phyloP scores from a whole-genome alignment of 768 basidiomycete species.

The Suillus occidentalis region DNA sequence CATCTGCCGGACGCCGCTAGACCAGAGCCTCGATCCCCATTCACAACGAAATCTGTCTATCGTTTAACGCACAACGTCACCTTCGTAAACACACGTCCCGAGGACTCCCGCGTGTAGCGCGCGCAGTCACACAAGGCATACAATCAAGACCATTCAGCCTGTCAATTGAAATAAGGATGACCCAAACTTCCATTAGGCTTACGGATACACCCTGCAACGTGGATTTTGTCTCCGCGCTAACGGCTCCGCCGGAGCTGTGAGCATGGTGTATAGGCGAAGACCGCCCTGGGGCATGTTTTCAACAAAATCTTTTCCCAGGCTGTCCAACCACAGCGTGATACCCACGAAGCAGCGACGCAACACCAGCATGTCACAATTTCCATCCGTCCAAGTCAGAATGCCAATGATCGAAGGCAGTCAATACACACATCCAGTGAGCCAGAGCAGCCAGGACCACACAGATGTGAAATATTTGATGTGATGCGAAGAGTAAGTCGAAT shows the following conservation, averaged over 20 bases:
- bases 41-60: slow-evolving; percentile 7
- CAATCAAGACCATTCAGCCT: not conserved
- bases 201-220: slow-evolving; percentile 28
- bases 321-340: slow-evolving; percentile 12
- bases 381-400: slow-evolving; percentile 36
- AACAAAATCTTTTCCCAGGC: slow-evolving; percentile 21
- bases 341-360: slow-evolving; percentile 12
- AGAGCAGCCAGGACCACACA: slow-evolving; percentile 74
- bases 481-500: slow-evolving; percentile 78
- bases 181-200: slow-evolving; percentile 26
- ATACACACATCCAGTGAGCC: slow-evolving; percentile 59
- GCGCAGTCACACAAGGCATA: not conserved
- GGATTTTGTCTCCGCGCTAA: slow-evolving; percentile 28
- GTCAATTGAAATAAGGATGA: slow-evolving; percentile 25
- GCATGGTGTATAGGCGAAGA: slow-evolving; percentile 7
- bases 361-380: slow-evolving; percentile 19
- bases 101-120: not conserved
- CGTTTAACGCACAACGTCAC: not conserved
- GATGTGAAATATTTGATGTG: slow-evolving; percentile 90
- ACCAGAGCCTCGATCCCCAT: slow-evolving; percentile 20
- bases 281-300: slow-evolving; percentile 15
- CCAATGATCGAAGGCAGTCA: slow-evolving; percentile 59
- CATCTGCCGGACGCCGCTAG: slow-evolving; percentile 28
- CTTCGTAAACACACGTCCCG: slow-evolving; percentile 2
- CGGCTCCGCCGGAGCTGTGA: slow-evolving; percentile 19